Base-by-base conservation (phyloP, 176 grass and related monocot species). In the Eragrostis nindensis region DNA sequence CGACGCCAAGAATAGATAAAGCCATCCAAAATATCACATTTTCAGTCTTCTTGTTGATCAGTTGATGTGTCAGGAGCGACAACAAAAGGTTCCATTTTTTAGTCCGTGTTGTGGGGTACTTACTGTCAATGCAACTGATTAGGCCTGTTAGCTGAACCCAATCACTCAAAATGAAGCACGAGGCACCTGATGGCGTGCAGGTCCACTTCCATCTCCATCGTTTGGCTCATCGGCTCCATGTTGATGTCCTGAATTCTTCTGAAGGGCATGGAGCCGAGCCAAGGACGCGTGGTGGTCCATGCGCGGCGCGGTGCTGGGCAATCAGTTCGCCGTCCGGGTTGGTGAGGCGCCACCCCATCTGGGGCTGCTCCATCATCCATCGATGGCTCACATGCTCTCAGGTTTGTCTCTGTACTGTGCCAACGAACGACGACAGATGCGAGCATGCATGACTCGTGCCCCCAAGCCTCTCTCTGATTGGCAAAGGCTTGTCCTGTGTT, bases 381-480 rank as follows among this genome's bases (percentile, higher is more conserved):
- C 22, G 52, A 82, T 77, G 18, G 65, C 54, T 82, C 85, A 87
- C 73, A 87, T 82, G 86, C 47, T 56, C 73, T 59, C 73, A 78
- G 59, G 59, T 50, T 87, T 87, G 74, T 83, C 86, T 87, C 80
- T 27, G 56, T 8, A n/a, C n/a, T n/a, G 56, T 60, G 22, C 56
- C 56, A 26, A 60, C n/a, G n/a, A n/a, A n/a, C 56, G 56, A 24
- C 56, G 32, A 24, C 56, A 26, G 22, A 25, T 36, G 32, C 4
- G 57, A 27, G 12, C 62, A 47, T 24, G 66, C 36, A 32, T 14
- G 1, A 5, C 32, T 15, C 17, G 11, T 52, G n/a, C n/a, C 46
- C 25, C 46, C 21, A 60, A 18, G 78, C 39, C 50, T 46, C 32
- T 36, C 32, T 36, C 56, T 60, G 71, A 43, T 36, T 45, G 61